Percentiles rank a stretch among this genome's conserved stretches.
Evolutionary conservation across 805 yeast genomes (phyloP).

Genomic region (Cyberlindnera misumaiensis): DNA sequence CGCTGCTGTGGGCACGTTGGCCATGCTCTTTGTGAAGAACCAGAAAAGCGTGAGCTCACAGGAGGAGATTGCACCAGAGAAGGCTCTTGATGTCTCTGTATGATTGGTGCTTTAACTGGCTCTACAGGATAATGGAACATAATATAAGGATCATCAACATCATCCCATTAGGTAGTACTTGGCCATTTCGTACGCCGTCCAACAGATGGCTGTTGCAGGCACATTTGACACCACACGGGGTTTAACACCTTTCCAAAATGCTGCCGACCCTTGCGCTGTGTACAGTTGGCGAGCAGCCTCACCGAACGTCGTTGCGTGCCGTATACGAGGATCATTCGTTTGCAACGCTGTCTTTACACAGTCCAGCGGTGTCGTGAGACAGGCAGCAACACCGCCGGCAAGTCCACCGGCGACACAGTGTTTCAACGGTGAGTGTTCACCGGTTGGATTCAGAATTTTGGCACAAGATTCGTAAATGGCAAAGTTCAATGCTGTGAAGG

Average conservation of each 20-base stretch:
- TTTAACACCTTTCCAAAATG: conserved; percentile 77
- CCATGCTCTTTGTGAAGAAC: conserved; percentile 7
- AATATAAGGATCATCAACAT: too few relatives aligned
- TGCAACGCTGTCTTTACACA: conserved; percentile 89
- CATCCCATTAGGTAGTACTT: conserved; percentile 36
- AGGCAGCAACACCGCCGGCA: conserved; percentile 95
- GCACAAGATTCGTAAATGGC: conserved; percentile 83
- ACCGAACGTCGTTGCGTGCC: conserved; percentile 54
- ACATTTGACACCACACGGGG: conserved; percentile 90
- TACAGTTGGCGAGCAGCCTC: conserved; percentile 69
- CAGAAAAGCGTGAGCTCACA: conserved; percentile 6
- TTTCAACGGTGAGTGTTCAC: conserved; percentile 77
- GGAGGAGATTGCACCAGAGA: not conserved
- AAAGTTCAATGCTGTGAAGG: conserved; percentile 91
- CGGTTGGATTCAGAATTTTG: conserved; percentile 67
- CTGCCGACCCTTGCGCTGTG: conserved; percentile 47
- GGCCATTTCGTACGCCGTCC: conserved; percentile 99
- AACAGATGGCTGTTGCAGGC: conserved; percentile 93
- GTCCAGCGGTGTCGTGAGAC: conserved; percentile 89
- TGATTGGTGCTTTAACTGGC: too few relatives aligned
- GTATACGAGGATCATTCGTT: conserved; percentile 43
- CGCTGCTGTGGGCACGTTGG: conserved; percentile 1
- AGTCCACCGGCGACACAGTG: conserved; percentile 91
- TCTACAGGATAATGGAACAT: too few relatives aligned
- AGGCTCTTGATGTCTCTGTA: too few relatives aligned